Evolutionary conservation across 805 yeast species (phyloP).

Genomic region (Cyberlindnera euphorbiae): DNA sequence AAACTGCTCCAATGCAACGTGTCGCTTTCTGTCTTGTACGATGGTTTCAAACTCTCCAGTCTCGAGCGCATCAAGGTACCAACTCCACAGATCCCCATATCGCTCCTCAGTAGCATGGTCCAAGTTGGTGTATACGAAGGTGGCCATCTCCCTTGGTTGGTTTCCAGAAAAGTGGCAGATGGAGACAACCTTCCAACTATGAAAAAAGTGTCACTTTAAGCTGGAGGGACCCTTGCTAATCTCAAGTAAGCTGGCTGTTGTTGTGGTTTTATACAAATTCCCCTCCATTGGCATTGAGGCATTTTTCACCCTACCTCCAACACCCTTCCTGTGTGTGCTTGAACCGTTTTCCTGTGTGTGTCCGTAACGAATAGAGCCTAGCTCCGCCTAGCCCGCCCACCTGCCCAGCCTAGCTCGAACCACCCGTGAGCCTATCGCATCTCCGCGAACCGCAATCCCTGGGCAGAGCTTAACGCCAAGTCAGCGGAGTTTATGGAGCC

Average conservation of each 20-base stretch:
- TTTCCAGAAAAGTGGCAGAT: too few species aligned
- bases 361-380: too few species aligned
- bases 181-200: not conserved
- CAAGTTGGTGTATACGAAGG: constrained; percentile 15
- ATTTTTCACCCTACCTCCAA: constrained; percentile 4
- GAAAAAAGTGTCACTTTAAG: too few species aligned
- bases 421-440: too few species aligned
- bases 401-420: not conserved
- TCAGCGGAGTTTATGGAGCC: not conserved
- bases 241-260: too few species aligned
- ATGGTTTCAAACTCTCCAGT: constrained; percentile 17
- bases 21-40: constrained; percentile 10
- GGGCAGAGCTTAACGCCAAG: too few species aligned
- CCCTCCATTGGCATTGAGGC: constrained; percentile 7
- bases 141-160: constrained; percentile 12
- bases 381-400: constrained; percentile 2
- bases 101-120: constrained; percentile 11
- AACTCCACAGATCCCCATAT: constrained; percentile 15
- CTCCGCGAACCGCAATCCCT: too few species aligned
- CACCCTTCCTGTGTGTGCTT: not conserved
- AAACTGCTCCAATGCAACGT: constrained; percentile 12
- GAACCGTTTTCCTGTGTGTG: not conserved
- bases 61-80: constrained; percentile 17
- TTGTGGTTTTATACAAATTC: too few species aligned
- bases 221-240: not conserved